phyloP scores from a whole-genome alignment of 2,329 filamentous ascomycete species.

The Diplodia seriata region DNA sequence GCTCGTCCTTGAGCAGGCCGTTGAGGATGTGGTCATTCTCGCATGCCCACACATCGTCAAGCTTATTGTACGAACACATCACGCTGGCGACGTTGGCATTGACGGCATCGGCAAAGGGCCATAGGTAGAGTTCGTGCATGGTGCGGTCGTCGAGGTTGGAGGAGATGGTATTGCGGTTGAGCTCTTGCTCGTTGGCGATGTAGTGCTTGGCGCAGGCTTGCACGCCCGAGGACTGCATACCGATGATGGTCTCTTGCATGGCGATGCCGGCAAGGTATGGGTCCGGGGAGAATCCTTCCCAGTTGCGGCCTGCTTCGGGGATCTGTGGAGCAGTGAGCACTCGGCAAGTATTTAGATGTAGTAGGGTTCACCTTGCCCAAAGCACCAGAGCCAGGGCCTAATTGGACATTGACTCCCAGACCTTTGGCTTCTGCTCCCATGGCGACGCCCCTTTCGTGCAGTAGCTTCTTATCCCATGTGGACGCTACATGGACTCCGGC shows the following conservation, averaged over 20 bases:
- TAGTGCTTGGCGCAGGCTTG: conserved; percentile 59
- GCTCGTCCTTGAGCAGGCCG: conserved; percentile 59
- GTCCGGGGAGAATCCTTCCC: conserved; percentile 55
- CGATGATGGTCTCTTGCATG: conserved; percentile 49
- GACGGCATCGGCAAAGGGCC: conserved; percentile 69
- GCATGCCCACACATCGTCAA: conserved; percentile 60
- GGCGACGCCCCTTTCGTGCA: conserved; percentile 45
- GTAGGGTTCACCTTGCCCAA: conserved; percentile 11
- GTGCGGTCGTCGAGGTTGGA: conserved; percentile 70
- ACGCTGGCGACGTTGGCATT: conserved; percentile 63
- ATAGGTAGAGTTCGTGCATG: conserved; percentile 70
- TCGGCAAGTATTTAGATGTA: neutral
- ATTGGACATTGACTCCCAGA: conserved; percentile 52
- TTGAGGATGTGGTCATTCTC: conserved; percentile 58
- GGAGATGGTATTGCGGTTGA: conserved; percentile 59
- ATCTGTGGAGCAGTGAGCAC: conserved; percentile 35
- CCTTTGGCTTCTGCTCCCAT: conserved; percentile 50
- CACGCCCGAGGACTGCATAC: conserved; percentile 52
- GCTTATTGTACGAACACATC: conserved; percentile 61
- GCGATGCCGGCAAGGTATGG: conserved; percentile 54
- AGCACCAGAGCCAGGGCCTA: conserved; percentile 53
- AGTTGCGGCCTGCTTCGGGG: conserved; percentile 49
- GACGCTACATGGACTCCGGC: conserved; percentile 49
- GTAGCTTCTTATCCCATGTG: conserved; percentile 49
- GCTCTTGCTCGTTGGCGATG: conserved; percentile 69